A percentile compares a stretch with the other conserved stretches of the same genome.
Evolutionary conservation across 805 yeast species (phyloP).

Genomic region (Schizosaccharomyces pombe): ASM294v3 CU329670.1:5290001-5290500

Average conservation of each 20-base stretch:
- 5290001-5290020: slow-evolving; percentile 61
- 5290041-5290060: slow-evolving; percentile 18
- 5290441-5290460: slow-evolving; percentile 73
- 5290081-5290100: slow-evolving; percentile 23
- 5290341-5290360: slow-evolving; percentile 66
- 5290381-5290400: slow-evolving; percentile 41
- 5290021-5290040: slow-evolving; percentile 24
- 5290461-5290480: slow-evolving; percentile 52
- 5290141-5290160: background rate
- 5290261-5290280: background rate
- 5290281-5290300: slow-evolving; percentile 9
- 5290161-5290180: background rate
- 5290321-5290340: slow-evolving; percentile 71
- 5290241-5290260: background rate
- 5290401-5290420: slow-evolving; percentile 73
- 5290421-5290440: slow-evolving; percentile 70
- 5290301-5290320: slow-evolving; percentile 11
- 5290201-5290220: background rate
- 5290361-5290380: slow-evolving; percentile 13
- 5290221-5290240: background rate
- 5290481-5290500: slow-evolving; percentile 66
- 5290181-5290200: background rate
- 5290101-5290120: slow-evolving; percentile 30
- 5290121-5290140: slow-evolving; percentile 13
- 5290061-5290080: slow-evolving; percentile 18